Base-by-base conservation (phyloP, 2,329 filamentous ascomycete species). In the Aspergillus texensis region DNA sequence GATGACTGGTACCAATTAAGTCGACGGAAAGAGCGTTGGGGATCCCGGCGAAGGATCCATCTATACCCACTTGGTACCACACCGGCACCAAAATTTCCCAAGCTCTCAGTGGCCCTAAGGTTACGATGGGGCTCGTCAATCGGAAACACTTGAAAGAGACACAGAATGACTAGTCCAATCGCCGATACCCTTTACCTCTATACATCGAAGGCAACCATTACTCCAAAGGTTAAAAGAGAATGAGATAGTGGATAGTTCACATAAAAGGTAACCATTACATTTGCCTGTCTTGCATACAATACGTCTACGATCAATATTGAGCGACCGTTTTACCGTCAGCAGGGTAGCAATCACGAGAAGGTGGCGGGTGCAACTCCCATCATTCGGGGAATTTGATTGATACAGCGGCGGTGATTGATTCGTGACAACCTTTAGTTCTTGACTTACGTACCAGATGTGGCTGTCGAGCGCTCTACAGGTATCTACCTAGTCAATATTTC, bases 121-220 rank as follows among this genome's bases (percentile, higher is more conserved):
- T 54, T 54, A 54, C 58, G 46, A 60, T 60, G 54, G 60, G 54
- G 30, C 48, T 60, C 46, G n/a, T 60, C 11, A 62, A 62, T 62
- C 60, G 36, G 54, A 62, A 46, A 62, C 60, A 32, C 60, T n/a
- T 39, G 60, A 46, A 57, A 19, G 45, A 36, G 46, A 46, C 34
- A 28, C 55, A 16, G 28, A 39, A 39, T 41, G 52, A 55, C 32
- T 34, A 21, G 52, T 55, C 52, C n/a, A 39, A n/a, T 24, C 24
- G 52, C 12, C 14, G n/a, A 21, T 34, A 41, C 39, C 5, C 21
- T 12, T 39, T 36, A 16, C 19, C 45, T 24, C 45, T 16, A 26
- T 26, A 55, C 32, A 52, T 52, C 28, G 14, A 24, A 36, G 52
- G 52, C 52, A 55, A 39, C 32, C 12, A 6, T 41, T 36, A 32